Base-by-base conservation (phyloP, 2,329 filamentous ascomycete genomes). In the Beauveria varroae region DNA sequence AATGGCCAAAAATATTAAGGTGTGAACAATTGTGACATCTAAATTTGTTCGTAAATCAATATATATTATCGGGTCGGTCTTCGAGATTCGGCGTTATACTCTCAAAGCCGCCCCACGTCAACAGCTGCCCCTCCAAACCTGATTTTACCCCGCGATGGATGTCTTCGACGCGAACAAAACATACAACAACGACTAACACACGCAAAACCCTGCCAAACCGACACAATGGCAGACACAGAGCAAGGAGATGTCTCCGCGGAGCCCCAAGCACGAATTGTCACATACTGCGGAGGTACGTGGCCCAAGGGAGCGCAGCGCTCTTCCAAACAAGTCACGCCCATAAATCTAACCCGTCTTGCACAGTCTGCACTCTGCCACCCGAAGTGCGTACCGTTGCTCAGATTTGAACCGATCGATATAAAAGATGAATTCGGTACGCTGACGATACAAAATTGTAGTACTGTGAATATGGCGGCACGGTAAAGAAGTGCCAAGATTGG, bases 401-500 rank as follows among this genome's bases (percentile, higher is more conserved):
- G 54, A 40, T 62, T 56, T 63, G 47, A 54, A 30, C 51, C 66
- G 20, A 54, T 53, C 47, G 37, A 53, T 63, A 20, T 1, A 10
- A n/a, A 40, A 30, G 24, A 22, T 16, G 12, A n/a, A 57, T 52
- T n/a, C 75, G 67, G 14, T 24, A n/a, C 26, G n/a, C 53, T 61
- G 46, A 61, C 46, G 3, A 41, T 46, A 9, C 53, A 18, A n/a
- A 22, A n/a, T 1, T 24, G 16, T 78, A 98, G 95, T 99, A 97
- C 79, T 99, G 95, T 81, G 95, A 99, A 78, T 98, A 97, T 76
- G 95, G 95, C 71, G 93, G 93, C 66, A 98, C 93, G 44, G 88
- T 89, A 26, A 96, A 92, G 78, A 99, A 97, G 79, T 99, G 95
- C 79, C 89, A 93, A 75, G 93, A 98, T 74, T 99, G 95, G 95